Base-by-base conservation (phyloP, 179 eudicot genomes). In the Beta macrorhiza region DNA sequence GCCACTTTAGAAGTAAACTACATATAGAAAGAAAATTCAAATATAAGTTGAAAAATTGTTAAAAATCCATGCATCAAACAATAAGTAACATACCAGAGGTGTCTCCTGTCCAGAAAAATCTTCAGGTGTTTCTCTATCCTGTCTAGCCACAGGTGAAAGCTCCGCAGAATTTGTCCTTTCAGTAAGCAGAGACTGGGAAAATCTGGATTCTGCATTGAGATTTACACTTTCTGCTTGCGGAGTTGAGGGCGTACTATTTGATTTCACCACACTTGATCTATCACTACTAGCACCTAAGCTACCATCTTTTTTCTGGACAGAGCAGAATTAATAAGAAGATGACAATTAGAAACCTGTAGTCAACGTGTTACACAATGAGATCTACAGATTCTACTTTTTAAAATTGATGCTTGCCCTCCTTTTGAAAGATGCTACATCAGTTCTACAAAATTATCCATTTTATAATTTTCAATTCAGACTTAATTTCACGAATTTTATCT, bases 231-330 rank as follows among this genome's bases (percentile, higher is more conserved):
- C 94, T 81, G 93, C 97, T 82, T 89, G 93, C 67, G 99, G 97
- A 25, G 99, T 97, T 88, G 99, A 97, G 76, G 97, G 93, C 10
- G 93, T 87, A 86, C 97, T 93, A 65, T 80, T 86, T 79, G 99
- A 91, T 77, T 91, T 94, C 78, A 88, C 82, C 82, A 94, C 97
- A 88, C 97, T 94, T 74, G 99, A 97, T 88, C 88, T 94, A 67
- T 97, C 98, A 86, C 99, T 94, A 55, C 88, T 82, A 85, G 92
- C 84, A 67, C 93, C 97, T 79, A 84, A 82, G 83, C 93, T 84
- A 83, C 89, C 88, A 68, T 94, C 99, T 80, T 95, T 93, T 87
- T 97, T 98, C 94, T 91, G 74, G 49, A 2, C 64, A 69, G 25
- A 25, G 58, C 67, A 59, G 44, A 78, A 76, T 75, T 67, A 64